phyloP scores from a whole-genome alignment of 345 rosid species.

The Eutrema japonicum region DNA sequence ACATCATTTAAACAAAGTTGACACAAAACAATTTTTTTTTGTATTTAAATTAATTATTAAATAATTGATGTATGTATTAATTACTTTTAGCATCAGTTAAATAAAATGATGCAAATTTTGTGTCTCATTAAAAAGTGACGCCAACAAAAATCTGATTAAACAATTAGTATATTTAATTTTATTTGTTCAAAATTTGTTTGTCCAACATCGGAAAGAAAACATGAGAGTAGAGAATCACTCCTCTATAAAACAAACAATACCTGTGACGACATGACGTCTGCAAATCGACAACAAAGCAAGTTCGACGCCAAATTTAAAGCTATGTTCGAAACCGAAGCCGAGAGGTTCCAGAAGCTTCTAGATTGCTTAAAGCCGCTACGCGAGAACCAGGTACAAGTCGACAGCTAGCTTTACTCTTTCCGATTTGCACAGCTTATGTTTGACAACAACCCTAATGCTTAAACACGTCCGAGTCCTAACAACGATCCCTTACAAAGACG shows the following conservation, averaged over 20 bases:
- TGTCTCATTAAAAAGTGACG: too few relatives aligned
- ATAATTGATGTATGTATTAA: too few relatives aligned
- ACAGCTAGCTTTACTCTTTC: neutral
- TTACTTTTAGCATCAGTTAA: too few relatives aligned
- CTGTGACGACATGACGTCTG: slow-evolving; percentile 1
- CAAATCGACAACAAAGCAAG: slow-evolving; percentile 10
- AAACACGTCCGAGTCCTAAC: slow-evolving; percentile 29
- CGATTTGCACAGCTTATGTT: neutral
- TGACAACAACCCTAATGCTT: neutral
- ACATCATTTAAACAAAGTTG: too few relatives aligned
- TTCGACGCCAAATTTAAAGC: slow-evolving; percentile 1
- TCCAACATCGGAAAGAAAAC: too few relatives aligned
- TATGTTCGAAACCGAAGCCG: slow-evolving; percentile 4
- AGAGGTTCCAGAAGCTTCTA: neutral
- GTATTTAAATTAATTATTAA: too few relatives aligned
- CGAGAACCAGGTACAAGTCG: neutral
- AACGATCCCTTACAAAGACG: slow-evolving; percentile 34
- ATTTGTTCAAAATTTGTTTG: too few relatives aligned
- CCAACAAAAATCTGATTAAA: too few relatives aligned
- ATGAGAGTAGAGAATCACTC: too few relatives aligned
- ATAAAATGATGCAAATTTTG: too few relatives aligned
- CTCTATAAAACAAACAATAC: neutral
- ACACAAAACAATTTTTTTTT: too few relatives aligned
- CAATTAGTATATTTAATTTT: too few relatives aligned
- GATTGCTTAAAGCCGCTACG: neutral